A percentile compares a stretch with the other conserved stretches of the same genome.
Evolutionary conservation across 2,329 filamentous ascomycete genomes (phyloP).

Genomic region (Clarireedia hainanense): DNA sequence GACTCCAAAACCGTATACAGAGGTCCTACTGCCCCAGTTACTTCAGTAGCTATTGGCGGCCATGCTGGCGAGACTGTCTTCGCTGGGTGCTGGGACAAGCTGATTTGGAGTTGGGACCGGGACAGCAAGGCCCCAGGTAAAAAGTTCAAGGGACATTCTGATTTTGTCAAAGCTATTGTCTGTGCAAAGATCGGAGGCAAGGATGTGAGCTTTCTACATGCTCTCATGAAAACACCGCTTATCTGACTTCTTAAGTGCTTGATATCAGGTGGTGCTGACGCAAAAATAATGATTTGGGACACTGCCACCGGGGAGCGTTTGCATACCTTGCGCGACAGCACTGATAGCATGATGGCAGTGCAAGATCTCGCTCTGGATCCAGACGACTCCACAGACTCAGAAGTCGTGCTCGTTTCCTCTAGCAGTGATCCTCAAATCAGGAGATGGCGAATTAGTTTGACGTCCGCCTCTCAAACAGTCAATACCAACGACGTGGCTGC

Average conservation of each 20-base stretch:
- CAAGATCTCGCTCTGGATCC: slow-evolving; percentile 75
- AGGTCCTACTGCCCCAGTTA: slow-evolving; percentile 73
- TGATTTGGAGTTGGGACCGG: slow-evolving; percentile 77
- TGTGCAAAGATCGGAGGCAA: slow-evolving; percentile 52
- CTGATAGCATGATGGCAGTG: slow-evolving; percentile 64
- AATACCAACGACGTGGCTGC: slow-evolving; percentile 30
- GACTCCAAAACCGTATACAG: slow-evolving; percentile 48
- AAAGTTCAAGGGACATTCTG: slow-evolving; percentile 68
- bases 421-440: slow-evolving; percentile 76
- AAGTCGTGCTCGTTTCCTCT: slow-evolving; percentile 63
- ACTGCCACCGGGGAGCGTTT: slow-evolving; percentile 57
- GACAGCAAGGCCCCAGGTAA: slow-evolving; percentile 44
- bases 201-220: slow-evolving; percentile 33
- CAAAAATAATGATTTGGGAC: slow-evolving; percentile 80
- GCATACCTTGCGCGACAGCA: slow-evolving; percentile 70
- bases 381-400: slow-evolving; percentile 40
- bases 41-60: slow-evolving; percentile 62
- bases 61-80: slow-evolving; percentile 55
- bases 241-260: slow-evolving; percentile 34
- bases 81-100: slow-evolving; percentile 92
- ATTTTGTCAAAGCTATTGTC: slow-evolving; percentile 83
- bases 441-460: slow-evolving; percentile 58
- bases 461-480: slow-evolving; percentile 46
- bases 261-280: slow-evolving; percentile 70
- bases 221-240: not conserved